Evolutionary conservation across 805 yeast species (phyloP).

Genomic region (Wickerhamiella sergipiensis): DNA sequence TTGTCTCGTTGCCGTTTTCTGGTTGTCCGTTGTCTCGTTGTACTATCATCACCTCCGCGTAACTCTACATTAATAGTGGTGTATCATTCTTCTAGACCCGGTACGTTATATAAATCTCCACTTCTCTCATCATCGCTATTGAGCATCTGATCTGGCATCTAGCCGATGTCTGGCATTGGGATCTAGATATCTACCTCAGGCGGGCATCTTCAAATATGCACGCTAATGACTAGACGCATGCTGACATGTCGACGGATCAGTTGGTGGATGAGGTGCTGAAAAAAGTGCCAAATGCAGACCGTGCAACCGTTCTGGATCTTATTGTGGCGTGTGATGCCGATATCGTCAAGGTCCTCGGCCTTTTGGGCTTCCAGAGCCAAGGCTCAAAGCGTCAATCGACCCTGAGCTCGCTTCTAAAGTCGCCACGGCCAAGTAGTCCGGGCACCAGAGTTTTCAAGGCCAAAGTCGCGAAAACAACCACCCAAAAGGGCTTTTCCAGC

Average conservation of each 20-base stretch:
- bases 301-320: slow-evolving; percentile 34
- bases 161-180: no score
- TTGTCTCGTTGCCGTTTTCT: no score
- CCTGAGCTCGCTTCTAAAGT: not conserved
- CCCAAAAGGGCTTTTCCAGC: slow-evolving; percentile 2
- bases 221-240: not conserved
- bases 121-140: no score
- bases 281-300: slow-evolving; percentile 33
- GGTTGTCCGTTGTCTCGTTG: no score
- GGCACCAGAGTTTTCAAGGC: not conserved
- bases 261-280: slow-evolving; percentile 14
- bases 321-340: slow-evolving; percentile 43
- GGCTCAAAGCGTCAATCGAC: slow-evolving; percentile 10
- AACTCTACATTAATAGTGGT: no score
- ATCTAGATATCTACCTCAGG: no score
- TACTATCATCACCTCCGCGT: no score
- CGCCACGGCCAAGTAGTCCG: not conserved
- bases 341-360: slow-evolving; percentile 27
- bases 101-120: no score
- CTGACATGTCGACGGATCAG: slow-evolving; percentile 14
- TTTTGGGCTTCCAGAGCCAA: slow-evolving; percentile 25
- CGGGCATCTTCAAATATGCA: not conserved
- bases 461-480: slow-evolving; percentile 4
- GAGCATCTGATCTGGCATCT: no score
- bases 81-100: no score